Evolutionary conservation across 495 filamentous ascomycete species (phyloP).

Genomic region (Penicillium mononematosum): DNA sequence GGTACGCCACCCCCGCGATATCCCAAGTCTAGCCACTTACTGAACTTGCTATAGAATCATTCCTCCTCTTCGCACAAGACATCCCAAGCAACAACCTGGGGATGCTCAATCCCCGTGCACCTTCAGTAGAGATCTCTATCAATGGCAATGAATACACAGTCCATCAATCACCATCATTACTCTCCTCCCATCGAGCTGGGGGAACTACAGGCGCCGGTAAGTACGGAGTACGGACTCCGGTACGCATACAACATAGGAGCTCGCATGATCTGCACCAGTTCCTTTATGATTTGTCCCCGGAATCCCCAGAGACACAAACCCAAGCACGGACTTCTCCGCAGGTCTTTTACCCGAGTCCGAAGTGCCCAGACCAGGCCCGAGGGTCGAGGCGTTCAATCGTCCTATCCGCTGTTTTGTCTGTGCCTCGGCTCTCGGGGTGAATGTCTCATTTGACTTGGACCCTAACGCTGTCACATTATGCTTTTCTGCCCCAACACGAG

Average conservation of each 20-base stretch:
- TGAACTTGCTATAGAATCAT: constrained; percentile 62
- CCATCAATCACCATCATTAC: constrained; percentile 78
- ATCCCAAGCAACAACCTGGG: constrained; percentile 78
- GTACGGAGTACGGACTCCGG: constrained; percentile 16
- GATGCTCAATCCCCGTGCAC: constrained; percentile 71
- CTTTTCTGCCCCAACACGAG: background rate
- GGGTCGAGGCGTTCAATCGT: constrained; percentile 1
- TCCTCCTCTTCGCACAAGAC: constrained; percentile 74
- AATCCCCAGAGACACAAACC: background rate
- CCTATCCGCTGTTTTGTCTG: background rate
- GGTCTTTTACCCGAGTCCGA: constrained; percentile 4
- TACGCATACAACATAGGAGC: background rate
- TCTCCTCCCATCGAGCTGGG: constrained; percentile 71
- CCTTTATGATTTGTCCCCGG: constrained; percentile 2
- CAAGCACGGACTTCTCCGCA: constrained; percentile 12
- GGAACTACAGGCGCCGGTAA: constrained; percentile 91
- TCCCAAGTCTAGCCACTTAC: constrained; percentile 5
- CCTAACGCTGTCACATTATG: background rate
- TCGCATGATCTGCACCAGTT: constrained; percentile 11
- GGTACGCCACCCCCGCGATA: constrained; percentile 46
- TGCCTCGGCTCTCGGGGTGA: constrained; percentile 5
- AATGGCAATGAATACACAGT: constrained; percentile 70
- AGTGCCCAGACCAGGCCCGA: constrained; percentile 7
- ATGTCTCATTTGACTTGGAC: constrained; percentile 6
- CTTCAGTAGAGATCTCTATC: constrained; percentile 65